Conservation (phyloP, 2,329 filamentous ascomycete genomes). For the Venturia oleaginea region DNA sequence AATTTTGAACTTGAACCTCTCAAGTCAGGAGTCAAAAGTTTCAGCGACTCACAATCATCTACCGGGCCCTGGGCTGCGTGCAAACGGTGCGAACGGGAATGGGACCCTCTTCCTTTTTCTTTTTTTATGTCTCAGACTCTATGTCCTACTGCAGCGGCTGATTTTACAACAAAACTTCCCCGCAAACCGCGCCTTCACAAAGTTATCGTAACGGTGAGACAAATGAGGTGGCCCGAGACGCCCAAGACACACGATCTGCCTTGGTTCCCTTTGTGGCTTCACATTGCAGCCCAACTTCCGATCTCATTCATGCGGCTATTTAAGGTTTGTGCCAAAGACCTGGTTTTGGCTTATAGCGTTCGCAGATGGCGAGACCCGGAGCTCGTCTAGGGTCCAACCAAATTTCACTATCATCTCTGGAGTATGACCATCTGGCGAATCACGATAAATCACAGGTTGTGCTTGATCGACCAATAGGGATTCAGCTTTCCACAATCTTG, state of each 20-base stretch:
- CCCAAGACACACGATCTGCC: not conserved
- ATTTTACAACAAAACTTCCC: not conserved
- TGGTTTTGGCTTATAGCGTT: not conserved
- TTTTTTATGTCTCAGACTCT: not conserved
- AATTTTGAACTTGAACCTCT: not conserved
- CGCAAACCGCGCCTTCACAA: not conserved
- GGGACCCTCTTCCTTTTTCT: not conserved
- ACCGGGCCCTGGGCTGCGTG: not conserved
- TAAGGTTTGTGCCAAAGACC: not conserved
- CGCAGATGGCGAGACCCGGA: not conserved
- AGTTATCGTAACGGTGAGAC: not conserved
- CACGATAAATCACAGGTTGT: not conserved
- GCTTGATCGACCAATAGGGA: not conserved
- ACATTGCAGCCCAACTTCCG: not conserved
- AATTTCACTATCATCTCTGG: not conserved
- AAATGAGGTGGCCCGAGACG: not conserved
- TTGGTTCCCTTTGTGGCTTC: not conserved
- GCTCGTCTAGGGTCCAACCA: not conserved
- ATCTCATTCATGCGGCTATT: not conserved
- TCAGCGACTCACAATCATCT: not conserved
- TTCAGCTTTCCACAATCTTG: slow-evolving; percentile 4
- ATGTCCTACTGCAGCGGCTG: not conserved
- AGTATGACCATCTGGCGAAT: not conserved
- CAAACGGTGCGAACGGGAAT: not conserved
- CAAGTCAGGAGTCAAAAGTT: not conserved